Conservation (phyloP, 1,284 basidiomycete species). For the Cystobasidium slooffiae region DNA sequence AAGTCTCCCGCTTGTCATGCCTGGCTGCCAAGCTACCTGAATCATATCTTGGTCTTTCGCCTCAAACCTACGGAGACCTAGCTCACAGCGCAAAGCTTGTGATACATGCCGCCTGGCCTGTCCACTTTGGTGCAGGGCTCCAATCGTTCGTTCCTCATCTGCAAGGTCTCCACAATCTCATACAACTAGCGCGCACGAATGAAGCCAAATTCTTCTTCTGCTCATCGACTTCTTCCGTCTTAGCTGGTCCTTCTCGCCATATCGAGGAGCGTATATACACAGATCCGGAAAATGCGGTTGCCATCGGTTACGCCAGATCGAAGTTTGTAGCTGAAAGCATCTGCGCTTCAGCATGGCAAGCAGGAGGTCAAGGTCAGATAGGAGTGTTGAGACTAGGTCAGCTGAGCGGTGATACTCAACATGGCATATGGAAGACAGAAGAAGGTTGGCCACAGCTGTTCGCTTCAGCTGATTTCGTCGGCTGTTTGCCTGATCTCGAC, state of each 20-base stretch:
- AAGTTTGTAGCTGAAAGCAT: slow-evolving; percentile 70
- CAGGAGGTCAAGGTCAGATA: slow-evolving; percentile 48
- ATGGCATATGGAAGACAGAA: slow-evolving; percentile 67
- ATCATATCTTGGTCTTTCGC: slow-evolving; percentile 54
- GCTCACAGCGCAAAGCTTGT: slow-evolving; percentile 51
- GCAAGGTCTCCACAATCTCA: slow-evolving; percentile 29
- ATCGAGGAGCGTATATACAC: slow-evolving; percentile 59
- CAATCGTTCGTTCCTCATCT: slow-evolving; percentile 39
- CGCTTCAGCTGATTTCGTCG: slow-evolving; percentile 59
- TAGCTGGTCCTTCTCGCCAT: slow-evolving; percentile 53
- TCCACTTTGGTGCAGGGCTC: slow-evolving; percentile 52
- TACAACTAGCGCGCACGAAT: slow-evolving; percentile 35
- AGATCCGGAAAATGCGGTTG: slow-evolving; percentile 58
- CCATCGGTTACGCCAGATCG: slow-evolving; percentile 65
- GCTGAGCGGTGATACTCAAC: slow-evolving; percentile 52
- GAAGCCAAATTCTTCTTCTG: slow-evolving; percentile 64
- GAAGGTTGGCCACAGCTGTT: slow-evolving; percentile 63
- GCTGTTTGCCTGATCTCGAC: slow-evolving; percentile 61
- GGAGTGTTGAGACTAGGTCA: slow-evolving; percentile 61
- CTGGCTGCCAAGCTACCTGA: slow-evolving; percentile 48
- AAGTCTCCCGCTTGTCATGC: slow-evolving; percentile 23
- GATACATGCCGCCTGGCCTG: slow-evolving; percentile 56
- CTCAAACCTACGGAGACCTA: neutral
- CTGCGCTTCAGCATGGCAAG: slow-evolving; percentile 59
- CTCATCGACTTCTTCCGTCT: slow-evolving; percentile 62